Evolutionary conservation across 345 rosid species (phyloP).

Genomic region (Zanthoxylum bungeanum): DNA sequence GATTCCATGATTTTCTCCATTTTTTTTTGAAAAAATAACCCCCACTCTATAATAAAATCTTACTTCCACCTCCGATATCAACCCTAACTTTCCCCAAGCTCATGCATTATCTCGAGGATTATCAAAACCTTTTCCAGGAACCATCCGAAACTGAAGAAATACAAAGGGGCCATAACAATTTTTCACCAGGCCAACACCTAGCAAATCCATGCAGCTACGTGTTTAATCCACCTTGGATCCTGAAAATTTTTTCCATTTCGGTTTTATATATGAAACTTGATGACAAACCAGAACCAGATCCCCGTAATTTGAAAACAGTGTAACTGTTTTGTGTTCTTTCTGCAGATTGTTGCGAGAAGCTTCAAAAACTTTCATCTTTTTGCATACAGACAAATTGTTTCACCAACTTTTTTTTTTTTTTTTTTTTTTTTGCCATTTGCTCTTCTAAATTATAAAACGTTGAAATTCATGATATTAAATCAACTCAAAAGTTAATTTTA

Average conservation of each 20-base stretch:
- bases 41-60: too few species aligned
- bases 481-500: too few species aligned
- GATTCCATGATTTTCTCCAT: too few species aligned
- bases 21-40: too few species aligned
- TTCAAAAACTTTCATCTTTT: neutral
- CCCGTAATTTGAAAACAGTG: neutral
- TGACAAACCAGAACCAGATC: neutral
- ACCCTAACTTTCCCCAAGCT: neutral
- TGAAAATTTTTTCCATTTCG: neutral
- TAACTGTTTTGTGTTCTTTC: neutral
- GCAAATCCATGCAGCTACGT: neutral
- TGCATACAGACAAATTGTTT: neutral
- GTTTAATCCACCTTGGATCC: neutral
- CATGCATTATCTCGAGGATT: neutral
- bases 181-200: neutral
- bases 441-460: neutral
- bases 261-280: neutral
- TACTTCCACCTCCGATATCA: too few species aligned
- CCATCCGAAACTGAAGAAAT: neutral
- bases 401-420: constrained; percentile 1
- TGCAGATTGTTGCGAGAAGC: neutral
- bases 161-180: neutral
- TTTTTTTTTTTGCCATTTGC: neutral
- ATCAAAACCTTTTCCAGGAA: neutral
- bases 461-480: too few species aligned